Evolutionary conservation across 176 grass and related monocot species (phyloP).

Genomic region (Themeda triandra): DNA sequence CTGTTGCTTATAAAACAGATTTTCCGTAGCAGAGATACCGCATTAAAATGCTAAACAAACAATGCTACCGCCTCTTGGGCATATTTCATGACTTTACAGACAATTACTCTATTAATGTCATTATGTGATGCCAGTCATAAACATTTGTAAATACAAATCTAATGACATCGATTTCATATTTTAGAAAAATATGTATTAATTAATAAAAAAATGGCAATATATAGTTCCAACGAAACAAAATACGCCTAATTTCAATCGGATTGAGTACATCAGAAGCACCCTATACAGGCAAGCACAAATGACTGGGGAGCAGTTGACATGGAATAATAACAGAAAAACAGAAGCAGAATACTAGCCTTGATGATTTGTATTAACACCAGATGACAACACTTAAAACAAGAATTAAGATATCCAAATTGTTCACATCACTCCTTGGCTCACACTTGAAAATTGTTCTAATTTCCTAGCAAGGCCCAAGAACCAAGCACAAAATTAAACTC

Average conservation of each 20-base stretch:
- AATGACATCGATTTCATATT: background rate
- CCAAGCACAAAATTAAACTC: constrained; percentile 13
- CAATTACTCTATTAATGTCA: background rate
- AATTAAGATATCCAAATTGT: background rate
- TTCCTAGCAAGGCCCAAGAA: constrained; percentile 20
- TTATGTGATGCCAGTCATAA: background rate
- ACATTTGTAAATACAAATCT: background rate
- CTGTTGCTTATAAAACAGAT: background rate
- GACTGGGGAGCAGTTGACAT: background rate
- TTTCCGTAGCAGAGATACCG: background rate
- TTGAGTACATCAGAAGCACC: background rate
- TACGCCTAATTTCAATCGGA: background rate
- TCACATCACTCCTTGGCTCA: background rate
- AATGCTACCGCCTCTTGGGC: background rate
- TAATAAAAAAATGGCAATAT: background rate
- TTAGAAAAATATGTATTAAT: background rate
- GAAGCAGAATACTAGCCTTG: background rate
- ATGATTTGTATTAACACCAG: constrained; percentile 12
- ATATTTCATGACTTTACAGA: background rate
- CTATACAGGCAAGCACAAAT: background rate
- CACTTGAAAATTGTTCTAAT: constrained; percentile 5
- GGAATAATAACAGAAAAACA: background rate
- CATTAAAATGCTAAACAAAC: background rate
- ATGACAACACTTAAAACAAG: constrained; percentile 20
- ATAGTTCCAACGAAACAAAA: background rate